A percentile compares a stretch with the other conserved stretches of the same genome.
Evolutionary conservation across 1,139 yeast genomes (phyloP).

Genomic region (Eremothecium gossypii): DNA sequence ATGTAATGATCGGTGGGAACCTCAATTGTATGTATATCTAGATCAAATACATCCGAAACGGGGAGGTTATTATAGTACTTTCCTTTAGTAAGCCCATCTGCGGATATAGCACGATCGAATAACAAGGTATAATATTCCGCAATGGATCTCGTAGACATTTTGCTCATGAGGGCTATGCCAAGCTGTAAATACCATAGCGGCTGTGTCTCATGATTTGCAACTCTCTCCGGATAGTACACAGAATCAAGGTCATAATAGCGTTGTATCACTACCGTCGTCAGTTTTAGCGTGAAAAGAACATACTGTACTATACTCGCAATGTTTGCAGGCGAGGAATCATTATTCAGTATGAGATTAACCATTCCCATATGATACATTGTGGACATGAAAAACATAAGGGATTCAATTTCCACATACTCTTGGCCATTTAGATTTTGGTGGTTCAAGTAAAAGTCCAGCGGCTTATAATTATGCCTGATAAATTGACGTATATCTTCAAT

Average conservation of each 20-base stretch:
- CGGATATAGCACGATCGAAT: background rate
- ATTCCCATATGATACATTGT: constrained; percentile 6
- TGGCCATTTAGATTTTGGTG: constrained; percentile 4
- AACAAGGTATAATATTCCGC: constrained; percentile 6
- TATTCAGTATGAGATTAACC: constrained; percentile 3
- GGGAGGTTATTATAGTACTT: background rate
- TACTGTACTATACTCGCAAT: constrained; percentile 7
- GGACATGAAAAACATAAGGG: constrained; percentile 5
- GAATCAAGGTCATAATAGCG: constrained; percentile 8
- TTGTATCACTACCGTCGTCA: constrained; percentile 6
- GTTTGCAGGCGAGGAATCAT: constrained; percentile 4
- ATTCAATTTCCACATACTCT: constrained; percentile 7
- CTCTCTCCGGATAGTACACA: background rate
- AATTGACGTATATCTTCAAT: constrained; percentile 5
- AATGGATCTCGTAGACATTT: constrained; percentile 6
- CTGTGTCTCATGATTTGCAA: background rate
- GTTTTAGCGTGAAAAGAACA: constrained; percentile 2
- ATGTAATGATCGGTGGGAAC: constrained; percentile 8
- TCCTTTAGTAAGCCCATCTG: background rate
- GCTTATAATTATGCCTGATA: constrained; percentile 6
- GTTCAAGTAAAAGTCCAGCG: constrained; percentile 7
- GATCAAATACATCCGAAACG: constrained; percentile 4
- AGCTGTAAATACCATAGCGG: constrained; percentile 2
- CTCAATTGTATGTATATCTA: constrained; percentile 6
- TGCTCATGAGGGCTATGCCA: constrained; percentile 4